Base-by-base conservation (phyloP, 106 monocot genomes). In the Dactylorhiza incarnata region DNA sequence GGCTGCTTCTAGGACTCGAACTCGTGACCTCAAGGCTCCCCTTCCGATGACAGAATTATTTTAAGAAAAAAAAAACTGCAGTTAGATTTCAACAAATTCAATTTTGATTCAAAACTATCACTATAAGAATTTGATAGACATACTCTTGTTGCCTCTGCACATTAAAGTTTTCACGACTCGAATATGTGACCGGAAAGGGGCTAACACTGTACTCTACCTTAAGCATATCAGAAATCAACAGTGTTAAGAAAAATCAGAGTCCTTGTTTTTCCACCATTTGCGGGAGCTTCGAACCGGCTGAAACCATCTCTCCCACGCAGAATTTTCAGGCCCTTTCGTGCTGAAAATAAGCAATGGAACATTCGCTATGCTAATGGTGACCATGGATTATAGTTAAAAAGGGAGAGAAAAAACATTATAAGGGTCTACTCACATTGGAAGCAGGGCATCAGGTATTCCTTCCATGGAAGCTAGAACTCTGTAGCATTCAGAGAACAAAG, bases 241-340 rank as follows among this genome's bases (percentile, higher is more conserved):
- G 37, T 37, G 37, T 65, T 43, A 74, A 51, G 74, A 37, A 24
- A 56, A 71, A 15, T 50, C 15, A 45, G 78, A 78, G 12, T 24
- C 26, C 29, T 47, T 73, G n/a, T 48, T 25, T 45, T 43, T 73
- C 62, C 79, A 79, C 79, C 79, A 79, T 65, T 79, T 79, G 26
- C 73, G 73, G 10, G 79, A 73, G 79, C 79, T 73, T 48, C 79
- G 73, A 9, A 79, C 62, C 1, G 48, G 79, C 49, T 79, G 73
- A 26, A 79, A 79, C 79, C 79, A 79, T 49, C 79, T 45, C 26
- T 79, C 79, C 79, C 79, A 79, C 26, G 59, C 58, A 5, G 58
- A 46, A 48, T 73, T 49, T 62, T 73, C 73, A 63, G 79, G 73
- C 1, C 72, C 73, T 73, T 44, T 61, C 1, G 59, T 79, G 3